phyloP scores from a whole-genome alignment of 2,329 filamentous ascomycete species.

The Xylaria sp. region DNA sequence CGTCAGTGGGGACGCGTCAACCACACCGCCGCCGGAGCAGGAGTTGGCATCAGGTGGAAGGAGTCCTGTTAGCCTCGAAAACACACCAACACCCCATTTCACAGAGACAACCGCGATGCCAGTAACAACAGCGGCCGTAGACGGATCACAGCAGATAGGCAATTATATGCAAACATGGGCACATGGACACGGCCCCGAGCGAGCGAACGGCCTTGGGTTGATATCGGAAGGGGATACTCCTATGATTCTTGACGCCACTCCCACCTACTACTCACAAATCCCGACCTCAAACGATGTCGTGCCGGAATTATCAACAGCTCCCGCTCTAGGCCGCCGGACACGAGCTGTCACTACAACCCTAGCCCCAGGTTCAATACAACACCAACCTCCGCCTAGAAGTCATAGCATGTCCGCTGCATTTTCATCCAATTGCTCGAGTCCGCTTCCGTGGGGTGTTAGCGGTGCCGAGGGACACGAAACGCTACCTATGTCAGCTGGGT shows the following conservation, averaged over 20 bases:
- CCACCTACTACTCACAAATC: conserved; percentile 44
- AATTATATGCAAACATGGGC: conserved; percentile 49
- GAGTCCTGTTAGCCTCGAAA: conserved; percentile 44
- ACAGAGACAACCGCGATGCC: conserved; percentile 38
- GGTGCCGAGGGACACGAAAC: conserved; percentile 42
- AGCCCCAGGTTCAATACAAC: conserved; percentile 39
- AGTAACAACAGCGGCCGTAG: conserved; percentile 37
- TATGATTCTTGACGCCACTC: conserved; percentile 44
- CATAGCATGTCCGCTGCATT: conserved; percentile 49
- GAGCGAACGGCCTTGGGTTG: conserved; percentile 45
- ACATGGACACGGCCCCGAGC: conserved; percentile 41
- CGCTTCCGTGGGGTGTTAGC: conserved; percentile 45
- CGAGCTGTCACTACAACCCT: conserved; percentile 45
- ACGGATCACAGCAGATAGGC: conserved; percentile 42
- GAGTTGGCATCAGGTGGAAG: conserved; percentile 44
- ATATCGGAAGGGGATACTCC: conserved; percentile 44
- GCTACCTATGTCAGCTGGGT: conserved; percentile 45
- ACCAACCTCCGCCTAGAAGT: conserved; percentile 41
- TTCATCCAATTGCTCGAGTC: conserved; percentile 44
- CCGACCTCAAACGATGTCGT: conserved; percentile 44
- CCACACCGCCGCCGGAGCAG: conserved; percentile 48
- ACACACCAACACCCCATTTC: conserved; percentile 30
- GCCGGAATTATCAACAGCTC: conserved; percentile 39
- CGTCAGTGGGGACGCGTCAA: conserved; percentile 44
- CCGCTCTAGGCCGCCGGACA: conserved; percentile 40